Conservation (phyloP, 768 basidiomycete genomes). For the Rhodosporidiobolus odoratus region DNA sequence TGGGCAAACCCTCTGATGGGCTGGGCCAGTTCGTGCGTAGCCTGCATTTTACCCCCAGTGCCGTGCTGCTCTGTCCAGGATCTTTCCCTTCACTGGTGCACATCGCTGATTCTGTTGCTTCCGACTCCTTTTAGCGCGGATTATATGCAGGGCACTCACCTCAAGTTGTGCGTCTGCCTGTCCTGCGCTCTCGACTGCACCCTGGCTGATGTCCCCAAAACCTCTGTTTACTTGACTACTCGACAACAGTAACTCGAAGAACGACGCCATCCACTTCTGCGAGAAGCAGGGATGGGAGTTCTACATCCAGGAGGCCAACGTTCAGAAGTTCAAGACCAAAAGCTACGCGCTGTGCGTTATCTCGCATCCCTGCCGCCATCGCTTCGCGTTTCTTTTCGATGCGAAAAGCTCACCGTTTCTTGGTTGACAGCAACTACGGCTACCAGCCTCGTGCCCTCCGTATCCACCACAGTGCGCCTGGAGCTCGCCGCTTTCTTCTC, state of each 20-base stretch:
- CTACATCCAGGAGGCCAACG: conserved; percentile 62
- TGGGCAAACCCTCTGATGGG: conserved; percentile 99
- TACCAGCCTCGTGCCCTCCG: conserved; percentile 3
- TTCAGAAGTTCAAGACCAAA: conserved; percentile 47
- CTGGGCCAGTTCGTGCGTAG: conserved; percentile 81
- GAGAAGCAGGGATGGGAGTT: conserved; percentile 71
- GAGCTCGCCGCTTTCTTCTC: neutral
- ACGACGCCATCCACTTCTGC: conserved; percentile 88
- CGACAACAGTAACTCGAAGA: conserved; percentile 56
- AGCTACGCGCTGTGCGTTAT: conserved; percentile 45
- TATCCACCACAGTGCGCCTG: conserved; percentile 14
- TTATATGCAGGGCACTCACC: conserved; percentile 37
- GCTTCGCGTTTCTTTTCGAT: neutral
- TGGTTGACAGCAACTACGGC: conserved; percentile 15
- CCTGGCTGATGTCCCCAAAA: neutral
- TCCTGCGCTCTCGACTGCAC: neutral
- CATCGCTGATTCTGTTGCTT: too few relatives aligned
- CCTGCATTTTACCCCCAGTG: neutral
- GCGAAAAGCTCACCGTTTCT: neutral
- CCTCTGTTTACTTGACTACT: too few relatives aligned
- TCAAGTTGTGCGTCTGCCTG: conserved; percentile 20
- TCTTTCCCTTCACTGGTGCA: too few relatives aligned
- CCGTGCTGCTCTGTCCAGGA: neutral
- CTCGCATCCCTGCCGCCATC: neutral
- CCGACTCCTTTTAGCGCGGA: conserved; percentile 7